These are phyloP conservation scores for Pythium volutum DNA, from an alignment of 352 stramenopile genomes.

Conservation along the genomic window DNA sequence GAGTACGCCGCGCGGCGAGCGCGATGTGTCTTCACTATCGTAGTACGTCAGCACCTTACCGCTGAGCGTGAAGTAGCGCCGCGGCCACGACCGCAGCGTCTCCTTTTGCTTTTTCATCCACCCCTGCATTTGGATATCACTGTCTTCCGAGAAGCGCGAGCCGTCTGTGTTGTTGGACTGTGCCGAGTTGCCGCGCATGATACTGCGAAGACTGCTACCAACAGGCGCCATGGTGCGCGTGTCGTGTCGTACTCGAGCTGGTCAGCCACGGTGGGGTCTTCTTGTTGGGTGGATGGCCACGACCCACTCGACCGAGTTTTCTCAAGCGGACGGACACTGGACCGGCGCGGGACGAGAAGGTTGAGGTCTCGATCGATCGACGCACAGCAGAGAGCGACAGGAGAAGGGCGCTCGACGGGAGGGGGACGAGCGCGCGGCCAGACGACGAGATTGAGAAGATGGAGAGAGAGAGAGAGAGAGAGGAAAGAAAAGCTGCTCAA, in stretches of 20 bases:
- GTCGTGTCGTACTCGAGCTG: background rate
- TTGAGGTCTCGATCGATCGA: background rate
- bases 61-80: constrained; percentile 71
- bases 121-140: constrained; percentile 74
- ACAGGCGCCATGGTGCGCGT: constrained; percentile 40
- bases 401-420: constrained; percentile 10
- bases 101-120: constrained; percentile 87
- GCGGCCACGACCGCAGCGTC: constrained; percentile 62
- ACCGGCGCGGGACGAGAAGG: background rate
- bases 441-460: constrained; percentile 8
- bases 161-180: constrained; percentile 33
- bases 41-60: constrained; percentile 76
- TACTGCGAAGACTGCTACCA: constrained; percentile 53
- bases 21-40: constrained; percentile 71
- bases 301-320: background rate
- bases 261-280: background rate
- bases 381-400: background rate
- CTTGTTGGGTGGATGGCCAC: background rate
- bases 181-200: constrained; percentile 64
- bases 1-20: constrained; percentile 54
- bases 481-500: background rate
- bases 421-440: background rate
- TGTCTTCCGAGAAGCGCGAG: constrained; percentile 56
- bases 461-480: background rate
- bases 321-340: background rate